Evolutionary conservation across 2,329 filamentous ascomycete species (phyloP).

Genomic region (Periconia sp.): DNA sequence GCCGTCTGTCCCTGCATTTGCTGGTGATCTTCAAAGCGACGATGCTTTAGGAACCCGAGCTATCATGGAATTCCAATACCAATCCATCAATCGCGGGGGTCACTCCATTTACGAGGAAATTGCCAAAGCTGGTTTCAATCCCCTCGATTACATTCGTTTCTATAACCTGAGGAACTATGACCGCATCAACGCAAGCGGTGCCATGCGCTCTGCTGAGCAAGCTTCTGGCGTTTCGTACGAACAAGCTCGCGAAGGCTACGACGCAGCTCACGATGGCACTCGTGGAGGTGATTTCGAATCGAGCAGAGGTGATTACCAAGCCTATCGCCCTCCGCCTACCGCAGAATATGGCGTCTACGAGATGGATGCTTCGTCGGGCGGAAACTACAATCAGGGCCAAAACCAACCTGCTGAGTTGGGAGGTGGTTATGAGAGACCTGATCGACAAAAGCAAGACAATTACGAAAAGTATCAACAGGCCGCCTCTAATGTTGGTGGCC

Average conservation of each 20-base stretch:
- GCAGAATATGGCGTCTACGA: constrained; percentile 41
- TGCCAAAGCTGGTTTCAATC: constrained; percentile 66
- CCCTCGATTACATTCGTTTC: constrained; percentile 74
- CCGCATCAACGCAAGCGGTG: constrained; percentile 70
- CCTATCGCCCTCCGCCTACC: constrained; percentile 36
- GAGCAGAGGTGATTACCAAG: constrained; percentile 31
- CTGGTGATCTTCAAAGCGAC: constrained; percentile 74
- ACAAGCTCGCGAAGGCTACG: constrained; percentile 64
- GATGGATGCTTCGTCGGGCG: constrained; percentile 26
- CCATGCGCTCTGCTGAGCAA: constrained; percentile 63
- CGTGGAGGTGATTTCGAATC: constrained; percentile 32
- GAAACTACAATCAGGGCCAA: constrained; percentile 9
- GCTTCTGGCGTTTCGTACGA: constrained; percentile 69
- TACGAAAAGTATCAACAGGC: constrained; percentile 75
- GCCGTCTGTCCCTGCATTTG: constrained; percentile 79
- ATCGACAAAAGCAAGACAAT: constrained; percentile 30
- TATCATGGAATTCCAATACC: constrained; percentile 88
- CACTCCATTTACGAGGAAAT: constrained; percentile 76
- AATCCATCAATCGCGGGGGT: constrained; percentile 75
- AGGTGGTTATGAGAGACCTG: constrained; percentile 13
- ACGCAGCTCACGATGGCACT: constrained; percentile 53
- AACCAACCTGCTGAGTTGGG: background rate
- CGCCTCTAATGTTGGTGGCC: constrained; percentile 57
- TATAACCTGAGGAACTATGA: constrained; percentile 86
- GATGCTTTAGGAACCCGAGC: constrained; percentile 75